These are phyloP conservation scores for Gyromitra esculenta DNA, from an alignment of 2,329 filamentous ascomycete genomes.

Conservation along the genomic window DNA sequence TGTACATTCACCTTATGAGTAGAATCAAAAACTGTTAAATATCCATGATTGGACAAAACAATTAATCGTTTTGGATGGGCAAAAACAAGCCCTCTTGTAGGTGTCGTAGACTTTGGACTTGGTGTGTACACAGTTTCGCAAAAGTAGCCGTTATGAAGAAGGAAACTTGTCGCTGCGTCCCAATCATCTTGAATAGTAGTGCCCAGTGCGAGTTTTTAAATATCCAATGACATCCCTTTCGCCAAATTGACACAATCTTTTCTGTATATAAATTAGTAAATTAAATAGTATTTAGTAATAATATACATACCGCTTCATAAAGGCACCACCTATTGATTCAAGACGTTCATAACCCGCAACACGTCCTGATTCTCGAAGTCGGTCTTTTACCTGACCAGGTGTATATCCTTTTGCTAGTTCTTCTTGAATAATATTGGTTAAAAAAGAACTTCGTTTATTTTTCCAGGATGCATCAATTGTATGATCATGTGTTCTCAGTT, in stretches of 20 bases:
- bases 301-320: slow-evolving; percentile 18
- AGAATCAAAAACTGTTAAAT: slow-evolving; percentile 31
- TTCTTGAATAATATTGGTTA: slow-evolving; percentile 6
- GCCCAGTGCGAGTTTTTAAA: slow-evolving; percentile 1
- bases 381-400: slow-evolving; percentile 13
- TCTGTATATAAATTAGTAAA: slow-evolving; percentile 3
- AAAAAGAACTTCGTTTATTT: slow-evolving; percentile 6
- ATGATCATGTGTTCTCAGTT: slow-evolving; percentile 2
- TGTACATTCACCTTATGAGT: slow-evolving; percentile 33
- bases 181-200: slow-evolving; percentile 7
- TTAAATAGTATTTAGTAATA: background rate
- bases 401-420: slow-evolving; percentile 26
- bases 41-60: background rate
- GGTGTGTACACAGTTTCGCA: background rate
- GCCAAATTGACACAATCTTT: slow-evolving; percentile 19
- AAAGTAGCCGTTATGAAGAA: background rate
- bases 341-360: slow-evolving; percentile 1
- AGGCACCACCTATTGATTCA: slow-evolving; percentile 18
- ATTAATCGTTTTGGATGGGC: slow-evolving; percentile 4
- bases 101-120: background rate
- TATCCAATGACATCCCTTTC: background rate
- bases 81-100: slow-evolving; percentile 1
- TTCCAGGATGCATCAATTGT: slow-evolving; percentile 6
- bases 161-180: slow-evolving; percentile 14
- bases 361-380: background rate